Base-by-base conservation (phyloP, 257 asterid species). In the Avicennia marina region DNA sequence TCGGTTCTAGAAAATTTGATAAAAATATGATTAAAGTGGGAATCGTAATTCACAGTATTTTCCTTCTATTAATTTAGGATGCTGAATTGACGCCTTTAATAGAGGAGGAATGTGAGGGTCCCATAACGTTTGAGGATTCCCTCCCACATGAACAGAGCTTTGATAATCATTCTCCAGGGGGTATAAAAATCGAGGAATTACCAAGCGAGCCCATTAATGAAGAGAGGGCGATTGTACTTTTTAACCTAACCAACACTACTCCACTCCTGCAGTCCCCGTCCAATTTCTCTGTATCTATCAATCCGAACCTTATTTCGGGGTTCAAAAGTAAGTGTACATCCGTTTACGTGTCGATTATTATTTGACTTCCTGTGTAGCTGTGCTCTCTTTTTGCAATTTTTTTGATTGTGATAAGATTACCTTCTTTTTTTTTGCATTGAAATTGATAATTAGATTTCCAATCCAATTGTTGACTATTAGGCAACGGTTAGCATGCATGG, bases 221-320 rank as follows among this genome's bases (percentile, higher is more conserved):
- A 33, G 97, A 89, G 79, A 78, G 74, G 62, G 84, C 97, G 34
- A 73, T 89, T 56, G 94, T 89, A 57, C 76, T 83, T 33, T 89
- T 83, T 48, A 83, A 79, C 38, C 91, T 89, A 0, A 17, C 19
- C 34, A 62, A 49, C 52, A 59, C 71, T 4, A 25, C 77, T 13
- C 72, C 70, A 0, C 54, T 76, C 2, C n/a, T 55, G 49, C 78
- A 62, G 0, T 53, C 79, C 0, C 94, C 95, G 0, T 66, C 76
- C 6, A 75, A 45, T 48, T 72, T 64, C 61, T 70, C 83, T 0
- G 61, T n/a, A n/a, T n/a, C n/a, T n/a, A n/a, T 89, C 22, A 63
- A 64, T 71, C 90, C 87, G 2, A 56, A 59, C 15, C 33, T 85
- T 51, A 40, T 83, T 21, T 68, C 81, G 0, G 80, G 70, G 19